Conservation (phyloP, 2,329 filamentous ascomycete species). For the Aspergillus persii region DNA sequence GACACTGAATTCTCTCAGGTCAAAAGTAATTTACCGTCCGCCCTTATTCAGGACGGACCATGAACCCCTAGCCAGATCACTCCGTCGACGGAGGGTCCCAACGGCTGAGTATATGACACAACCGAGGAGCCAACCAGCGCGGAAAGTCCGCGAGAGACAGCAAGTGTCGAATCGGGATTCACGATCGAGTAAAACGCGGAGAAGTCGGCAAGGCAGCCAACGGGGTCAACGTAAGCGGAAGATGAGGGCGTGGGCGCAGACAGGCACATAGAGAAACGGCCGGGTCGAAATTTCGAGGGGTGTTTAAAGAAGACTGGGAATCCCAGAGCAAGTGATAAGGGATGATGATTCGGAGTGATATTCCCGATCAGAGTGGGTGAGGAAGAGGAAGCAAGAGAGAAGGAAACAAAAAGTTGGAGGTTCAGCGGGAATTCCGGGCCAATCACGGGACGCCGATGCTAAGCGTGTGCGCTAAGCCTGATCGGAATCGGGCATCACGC, state of each 20-base stretch:
- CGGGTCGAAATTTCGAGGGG: background rate
- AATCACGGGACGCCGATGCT: slow-evolving; percentile 19
- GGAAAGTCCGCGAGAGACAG: slow-evolving; percentile 16
- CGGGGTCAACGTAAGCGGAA: slow-evolving; percentile 25
- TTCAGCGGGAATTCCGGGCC: slow-evolving; percentile 4
- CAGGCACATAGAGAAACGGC: slow-evolving; percentile 37
- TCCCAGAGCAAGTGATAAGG: background rate
- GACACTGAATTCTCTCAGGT: slow-evolving; percentile 7
- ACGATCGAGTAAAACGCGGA: slow-evolving; percentile 14
- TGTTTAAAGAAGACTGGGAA: background rate
- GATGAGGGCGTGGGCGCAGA: slow-evolving; percentile 30
- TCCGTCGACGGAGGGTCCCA: slow-evolving; percentile 27
- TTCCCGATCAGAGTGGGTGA: slow-evolving; percentile 8
- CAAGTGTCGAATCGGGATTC: slow-evolving; percentile 12
- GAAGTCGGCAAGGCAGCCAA: slow-evolving; percentile 28
- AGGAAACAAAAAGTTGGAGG: slow-evolving; percentile 3
- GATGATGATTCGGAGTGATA: background rate
- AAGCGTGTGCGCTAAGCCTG: slow-evolving; percentile 10
- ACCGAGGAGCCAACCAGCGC: slow-evolving; percentile 15
- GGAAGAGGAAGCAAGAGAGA: slow-evolving; percentile 4
- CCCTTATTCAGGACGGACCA: slow-evolving; percentile 53
- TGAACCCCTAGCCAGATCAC: slow-evolving; percentile 48
- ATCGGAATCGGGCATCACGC: slow-evolving; percentile 17
- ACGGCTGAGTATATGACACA: slow-evolving; percentile 18
- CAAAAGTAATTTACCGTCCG: slow-evolving; percentile 47